Base-by-base conservation (phyloP, 2,329 filamentous ascomycete genomes). In the Fusarium sp. region DNA sequence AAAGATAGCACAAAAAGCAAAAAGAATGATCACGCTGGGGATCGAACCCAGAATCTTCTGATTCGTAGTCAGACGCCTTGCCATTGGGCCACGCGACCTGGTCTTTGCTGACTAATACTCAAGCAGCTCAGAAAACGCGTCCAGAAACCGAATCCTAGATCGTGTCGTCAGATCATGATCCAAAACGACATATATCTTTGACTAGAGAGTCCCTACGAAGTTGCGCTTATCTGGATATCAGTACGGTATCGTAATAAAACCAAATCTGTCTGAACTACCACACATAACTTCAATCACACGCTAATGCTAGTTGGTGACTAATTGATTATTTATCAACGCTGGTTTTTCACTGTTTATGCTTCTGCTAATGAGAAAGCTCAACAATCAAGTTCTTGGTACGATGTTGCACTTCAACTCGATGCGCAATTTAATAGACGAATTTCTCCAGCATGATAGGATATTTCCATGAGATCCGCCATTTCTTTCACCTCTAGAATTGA, bases 21-120 rank as follows among this genome's bases (percentile, higher is more conserved):
- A 68, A 63, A 20, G 7, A 36, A 32, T 71, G 68, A 71, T 71
- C 68, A 72, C 58, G 68, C 62, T 72, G 68, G 68, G 68, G 68
- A 71, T 71, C 68, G 68, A 71, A 71, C 68, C 68, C 68, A 72
- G 68, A 71, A 71, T 71, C 68, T 71, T 71, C 68, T 71, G 68
- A 71, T 71, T 71, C 68, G 68, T 71, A 71, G 68, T 71, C 68
- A 71, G 68, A 71, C 68, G 68, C 68, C 68, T 71, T 71, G 68
- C 68, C 67, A 70, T 70, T 70, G 66, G 67, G 67, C 67, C 67
- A 70, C 67, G 68, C 67, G 66, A 70, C 67, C 67, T 24, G 3
- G 36, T 34, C 18, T 9, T 1, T 10, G 24, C 58, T 68, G 38
- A 32, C 51, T 69, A 54, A 62, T 63, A 48, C 39, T 60, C 6